Conservation (phyloP, 495 filamentous ascomycete species). For the Bacidia rubella region DNA sequence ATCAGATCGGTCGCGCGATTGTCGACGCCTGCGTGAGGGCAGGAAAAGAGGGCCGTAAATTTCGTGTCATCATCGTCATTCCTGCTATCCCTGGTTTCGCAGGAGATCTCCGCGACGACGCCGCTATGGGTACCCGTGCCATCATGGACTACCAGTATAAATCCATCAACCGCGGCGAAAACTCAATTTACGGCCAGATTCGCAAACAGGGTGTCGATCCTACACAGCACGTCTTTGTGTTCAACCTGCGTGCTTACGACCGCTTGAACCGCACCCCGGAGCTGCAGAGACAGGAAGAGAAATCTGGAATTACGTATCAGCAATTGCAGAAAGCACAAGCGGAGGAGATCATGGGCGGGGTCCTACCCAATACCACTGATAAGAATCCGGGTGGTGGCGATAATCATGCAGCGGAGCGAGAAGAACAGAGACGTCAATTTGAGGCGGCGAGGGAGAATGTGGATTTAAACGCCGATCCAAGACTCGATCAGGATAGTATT, state of each 20-base stretch:
- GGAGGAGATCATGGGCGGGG: slow-evolving; percentile 69
- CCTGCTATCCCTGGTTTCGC: slow-evolving; percentile 90
- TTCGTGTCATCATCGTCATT: slow-evolving; percentile 79
- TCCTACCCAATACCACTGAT: slow-evolving; percentile 47
- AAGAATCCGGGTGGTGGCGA: slow-evolving; percentile 23
- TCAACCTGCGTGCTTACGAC: slow-evolving; percentile 84
- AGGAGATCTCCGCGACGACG: slow-evolving; percentile 71
- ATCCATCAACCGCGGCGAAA: slow-evolving; percentile 77
- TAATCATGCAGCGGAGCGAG: slow-evolving; percentile 28
- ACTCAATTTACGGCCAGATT: slow-evolving; percentile 78
- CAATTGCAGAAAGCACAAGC: slow-evolving; percentile 77
- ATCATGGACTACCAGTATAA: slow-evolving; percentile 99
- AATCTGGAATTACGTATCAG: slow-evolving; percentile 68
- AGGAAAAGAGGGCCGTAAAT: slow-evolving; percentile 73
- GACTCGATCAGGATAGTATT: slow-evolving; percentile 50
- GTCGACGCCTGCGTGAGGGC: slow-evolving; percentile 80
- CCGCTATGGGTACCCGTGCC: slow-evolving; percentile 71
- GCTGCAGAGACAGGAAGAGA: slow-evolving; percentile 55
- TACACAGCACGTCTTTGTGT: slow-evolving; percentile 69
- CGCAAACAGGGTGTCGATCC: slow-evolving; percentile 68
- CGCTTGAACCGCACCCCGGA: slow-evolving; percentile 68
- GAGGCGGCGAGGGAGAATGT: slow-evolving; percentile 40
- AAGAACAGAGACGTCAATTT: slow-evolving; percentile 49
- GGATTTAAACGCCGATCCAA: slow-evolving; percentile 26
- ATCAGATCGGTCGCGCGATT: slow-evolving; percentile 73